Percentiles rank a stretch among this genome's conserved stretches.
phyloP scores from a whole-genome alignment of 1,139 yeast genomes.

The Blastobotrys persicus region DNA sequence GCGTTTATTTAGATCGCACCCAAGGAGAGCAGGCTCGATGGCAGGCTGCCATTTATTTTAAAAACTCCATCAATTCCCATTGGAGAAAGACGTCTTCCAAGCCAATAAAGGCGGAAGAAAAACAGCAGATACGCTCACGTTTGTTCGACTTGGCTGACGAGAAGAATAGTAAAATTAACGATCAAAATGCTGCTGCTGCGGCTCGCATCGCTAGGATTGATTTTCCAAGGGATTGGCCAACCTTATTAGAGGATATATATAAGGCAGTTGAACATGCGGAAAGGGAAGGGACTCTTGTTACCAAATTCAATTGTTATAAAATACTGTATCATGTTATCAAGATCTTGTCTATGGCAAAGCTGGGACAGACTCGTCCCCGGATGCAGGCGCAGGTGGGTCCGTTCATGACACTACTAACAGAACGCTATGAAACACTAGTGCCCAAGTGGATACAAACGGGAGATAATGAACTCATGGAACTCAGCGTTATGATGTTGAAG shows the following conservation, averaged over 20 bases:
- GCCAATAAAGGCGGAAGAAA: constrained; percentile 56
- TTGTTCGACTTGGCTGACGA: constrained; percentile 45
- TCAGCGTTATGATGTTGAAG: constrained; percentile 76
- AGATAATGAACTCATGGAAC: constrained; percentile 50
- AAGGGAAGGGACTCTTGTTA: constrained; percentile 46
- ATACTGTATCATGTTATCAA: constrained; percentile 77
- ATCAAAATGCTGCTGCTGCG: constrained; percentile 83
- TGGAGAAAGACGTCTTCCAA: constrained; percentile 22
- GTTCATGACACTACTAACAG: constrained; percentile 22
- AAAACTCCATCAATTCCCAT: constrained; percentile 56
- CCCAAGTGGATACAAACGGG: constrained; percentile 53
- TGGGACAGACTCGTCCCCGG: constrained; percentile 78
- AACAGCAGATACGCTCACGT: constrained; percentile 55
- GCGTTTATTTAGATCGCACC: constrained; percentile 57
- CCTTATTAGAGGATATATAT: constrained; percentile 63
- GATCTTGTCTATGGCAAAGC: constrained; percentile 66
- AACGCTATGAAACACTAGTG: constrained; percentile 58
- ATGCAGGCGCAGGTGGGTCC: constrained; percentile 62
- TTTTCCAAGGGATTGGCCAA: constrained; percentile 86
- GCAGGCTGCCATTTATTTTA: constrained; percentile 83
- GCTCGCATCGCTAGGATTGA: constrained; percentile 79
- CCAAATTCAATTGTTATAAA: constrained; percentile 59
- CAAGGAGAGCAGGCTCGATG: constrained; percentile 68
- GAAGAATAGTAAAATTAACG: constrained; percentile 46
- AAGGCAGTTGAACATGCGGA: constrained; percentile 46